Evolutionary conservation across 2,329 filamentous ascomycete species (phyloP), one percentile per base, ranked within the genome.

Genomic region (Penicillium occitanis): DNA sequence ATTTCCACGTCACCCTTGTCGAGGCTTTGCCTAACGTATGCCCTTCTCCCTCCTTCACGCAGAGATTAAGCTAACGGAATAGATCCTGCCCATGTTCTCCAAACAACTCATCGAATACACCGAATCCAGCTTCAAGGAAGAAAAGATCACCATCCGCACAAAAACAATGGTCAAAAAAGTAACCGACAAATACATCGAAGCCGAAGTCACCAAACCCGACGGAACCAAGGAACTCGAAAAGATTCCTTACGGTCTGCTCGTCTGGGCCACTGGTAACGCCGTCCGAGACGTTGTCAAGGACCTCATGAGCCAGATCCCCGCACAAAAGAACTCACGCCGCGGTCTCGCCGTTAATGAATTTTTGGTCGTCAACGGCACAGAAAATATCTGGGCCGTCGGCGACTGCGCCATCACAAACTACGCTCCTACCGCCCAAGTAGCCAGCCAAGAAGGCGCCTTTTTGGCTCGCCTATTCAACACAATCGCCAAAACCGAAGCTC

Each of bases 81-180:
- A 81, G 80, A 83, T 97, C 62, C 87, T 99, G 70, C 95, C 95
- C 74, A 96, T 93, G 86, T 99, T 99, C 86, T 97, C 92, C 79
- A 98, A 98, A 87, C 93, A 97, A 81, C 86, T 99, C 75, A 98
- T 99, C 76, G 95, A 99, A 76, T 99, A 99, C 86, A 99, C 95
- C 73, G 95, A 99, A 83, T 94, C 93, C 81, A 97, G 94, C 57
- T 96, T 99, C 85, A 95, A 96, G 83, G 95, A 99, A 84, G 95
- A 99, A 82, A 93, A 93, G 77, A 99, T 99, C 77, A 90, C 92
- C 73, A 97, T 99, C 82, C 91, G 92, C 81, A 96, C 95, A 73
- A 98, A 98, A 88, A 98, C 95, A 71, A 96, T 97, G 90, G 95
- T 99, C 78, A 98, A 98, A 87, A 93, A 91, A 69, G 95, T 99